Conservation (phyloP, 2,329 filamentous ascomycete species). For the Fusarium sp. region DNA sequence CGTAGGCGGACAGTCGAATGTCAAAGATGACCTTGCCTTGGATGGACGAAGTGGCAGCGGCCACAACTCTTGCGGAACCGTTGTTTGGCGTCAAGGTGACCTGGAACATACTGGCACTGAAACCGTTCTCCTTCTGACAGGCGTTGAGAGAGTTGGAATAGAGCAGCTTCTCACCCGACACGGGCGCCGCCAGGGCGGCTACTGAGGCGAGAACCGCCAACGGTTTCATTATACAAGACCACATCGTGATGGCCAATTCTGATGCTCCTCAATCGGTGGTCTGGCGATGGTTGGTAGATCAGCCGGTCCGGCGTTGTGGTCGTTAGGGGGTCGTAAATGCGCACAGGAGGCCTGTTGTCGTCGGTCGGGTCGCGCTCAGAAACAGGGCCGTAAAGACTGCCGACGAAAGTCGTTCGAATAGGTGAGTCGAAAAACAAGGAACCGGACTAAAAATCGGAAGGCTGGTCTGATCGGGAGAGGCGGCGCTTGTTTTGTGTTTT, state of each 20-base stretch:
- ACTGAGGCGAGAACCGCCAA: conserved; percentile 59
- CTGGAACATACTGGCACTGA: conserved; percentile 90
- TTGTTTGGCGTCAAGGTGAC: conserved; percentile 84
- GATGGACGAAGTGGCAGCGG: conserved; percentile 85
- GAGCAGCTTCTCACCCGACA: conserved; percentile 74
- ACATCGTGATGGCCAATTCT: conserved; percentile 54
- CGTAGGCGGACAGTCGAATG: conserved; percentile 83
- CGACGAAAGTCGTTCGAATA: neutral
- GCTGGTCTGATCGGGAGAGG: neutral
- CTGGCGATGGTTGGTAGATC: neutral
- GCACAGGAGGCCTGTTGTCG: neutral
- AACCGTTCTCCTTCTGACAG: conserved; percentile 86
- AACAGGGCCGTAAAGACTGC: conserved; percentile 3
- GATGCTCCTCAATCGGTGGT: conserved; percentile 5
- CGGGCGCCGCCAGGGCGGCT: conserved; percentile 58
- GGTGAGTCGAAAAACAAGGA: neutral
- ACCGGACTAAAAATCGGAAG: neutral
- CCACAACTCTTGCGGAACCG: conserved; percentile 76
- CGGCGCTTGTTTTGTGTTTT: conserved; percentile 15
- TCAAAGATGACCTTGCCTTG: conserved; percentile 85
- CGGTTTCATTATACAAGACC: conserved; percentile 58
- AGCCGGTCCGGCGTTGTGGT: conserved; percentile 11
- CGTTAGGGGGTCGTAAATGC: conserved; percentile 3
- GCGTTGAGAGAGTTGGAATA: conserved; percentile 85
- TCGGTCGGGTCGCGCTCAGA: conserved; percentile 1